Evolutionary conservation across 352 stramenopile species (phyloP).

Genomic region (Halophytophthora polymorphica): DNA sequence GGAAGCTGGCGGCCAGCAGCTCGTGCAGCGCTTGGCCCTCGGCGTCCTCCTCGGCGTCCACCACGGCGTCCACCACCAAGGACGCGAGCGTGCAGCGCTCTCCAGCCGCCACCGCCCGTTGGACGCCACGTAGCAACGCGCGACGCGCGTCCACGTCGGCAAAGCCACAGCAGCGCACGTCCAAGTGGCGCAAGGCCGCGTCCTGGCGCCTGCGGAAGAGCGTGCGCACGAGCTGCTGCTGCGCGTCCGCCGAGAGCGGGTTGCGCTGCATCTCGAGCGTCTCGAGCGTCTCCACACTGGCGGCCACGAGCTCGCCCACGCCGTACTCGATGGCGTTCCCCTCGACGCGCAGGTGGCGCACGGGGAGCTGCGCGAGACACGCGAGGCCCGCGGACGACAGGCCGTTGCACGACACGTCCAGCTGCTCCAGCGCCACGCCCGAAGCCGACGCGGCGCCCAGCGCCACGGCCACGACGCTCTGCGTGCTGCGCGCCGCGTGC

Average conservation of each 20-base stretch:
- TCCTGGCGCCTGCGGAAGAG: conserved; percentile 26
- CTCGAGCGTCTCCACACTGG: conserved; percentile 20
- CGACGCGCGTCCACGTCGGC: conserved; percentile 12
- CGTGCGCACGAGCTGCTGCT: conserved; percentile 31
- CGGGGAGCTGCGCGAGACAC: conserved; percentile 20
- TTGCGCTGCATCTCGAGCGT: conserved; percentile 34
- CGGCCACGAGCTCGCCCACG: conserved; percentile 21
- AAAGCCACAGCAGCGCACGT: conserved; percentile 35
- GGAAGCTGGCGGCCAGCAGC: too few relatives aligned
- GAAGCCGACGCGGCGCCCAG: not conserved
- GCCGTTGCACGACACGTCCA: conserved; percentile 49
- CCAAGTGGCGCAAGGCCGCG: conserved; percentile 23
- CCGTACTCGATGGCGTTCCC: conserved; percentile 38
- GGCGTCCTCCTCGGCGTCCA: conserved; percentile 1
- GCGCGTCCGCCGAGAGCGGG: conserved; percentile 27
- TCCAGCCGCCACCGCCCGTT: conserved; percentile 21
- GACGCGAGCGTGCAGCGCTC: conserved; percentile 19
- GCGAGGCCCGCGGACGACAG: conserved; percentile 34
- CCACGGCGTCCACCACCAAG: conserved; percentile 12
- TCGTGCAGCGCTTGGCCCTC: not conserved
- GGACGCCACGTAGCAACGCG: conserved; percentile 20
- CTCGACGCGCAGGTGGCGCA: conserved; percentile 18
- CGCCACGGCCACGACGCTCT: not conserved
- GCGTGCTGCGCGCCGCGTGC: conserved; percentile 8
- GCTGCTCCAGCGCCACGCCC: conserved; percentile 23